Base-by-base conservation (phyloP, 257 asterid genomes). In the Rhazya stricta region DNA sequence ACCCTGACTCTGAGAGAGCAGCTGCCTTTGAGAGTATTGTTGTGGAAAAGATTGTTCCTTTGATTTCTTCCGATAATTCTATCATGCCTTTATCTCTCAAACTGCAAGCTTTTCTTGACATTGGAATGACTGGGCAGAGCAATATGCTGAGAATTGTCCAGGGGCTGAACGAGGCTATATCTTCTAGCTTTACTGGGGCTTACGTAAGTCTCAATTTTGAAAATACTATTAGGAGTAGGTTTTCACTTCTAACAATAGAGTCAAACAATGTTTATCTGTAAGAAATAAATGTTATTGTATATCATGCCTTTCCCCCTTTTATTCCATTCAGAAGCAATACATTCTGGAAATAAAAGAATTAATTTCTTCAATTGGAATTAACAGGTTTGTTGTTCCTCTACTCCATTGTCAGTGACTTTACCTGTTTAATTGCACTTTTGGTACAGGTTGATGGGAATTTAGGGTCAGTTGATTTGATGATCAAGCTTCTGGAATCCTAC, bases 401-500 rank as follows among this genome's bases (percentile, higher is more conserved):
- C 16, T 56, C 45, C 25, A 29, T 57, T 43, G 23, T 48, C 29
- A 43, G 11, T 48, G 45, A 19, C 29, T 6, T 19, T 75, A 45
- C 71, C 37, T 48, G 19, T 42, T 53, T 61, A 76, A 39, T 75
- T 74, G 43, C 57, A 62, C 66, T 77, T 37, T 71, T 80, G 71
- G 68, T 81, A 74, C 94, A 94, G 98, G 90, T 82, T 66, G 67
- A 79, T 74, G 83, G 89, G 81, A 83, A 89, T 88, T 76, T 69
- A 46, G 80, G 69, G 71, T 82, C 91, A 72, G 84, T 69, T 71
- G 79, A 82, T 75, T 71, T 74, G 80, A 81, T 85, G 78, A 69
- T 86, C 83, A 71, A 84, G 82, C 93, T 95, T 85, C 88, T 92
- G 85, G 96, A 92, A 77, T 85, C 86, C 77, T 95, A 89, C 81